These are phyloP conservation scores for Endothia cerciana DNA, from an alignment of 2,329 filamentous ascomycete genomes.

Conservation along the genomic window DNA sequence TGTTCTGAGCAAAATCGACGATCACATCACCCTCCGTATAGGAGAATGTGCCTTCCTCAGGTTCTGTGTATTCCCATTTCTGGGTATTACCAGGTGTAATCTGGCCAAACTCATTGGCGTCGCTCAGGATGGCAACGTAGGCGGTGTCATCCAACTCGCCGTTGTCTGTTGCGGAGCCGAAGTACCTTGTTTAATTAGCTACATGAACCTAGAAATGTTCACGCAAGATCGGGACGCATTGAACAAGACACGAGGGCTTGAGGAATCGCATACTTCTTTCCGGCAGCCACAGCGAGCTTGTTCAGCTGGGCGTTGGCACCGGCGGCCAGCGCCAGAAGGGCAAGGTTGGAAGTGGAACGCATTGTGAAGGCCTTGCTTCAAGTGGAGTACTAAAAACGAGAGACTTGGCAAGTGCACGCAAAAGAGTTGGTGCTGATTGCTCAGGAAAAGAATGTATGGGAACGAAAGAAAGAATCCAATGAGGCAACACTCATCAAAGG, in stretches of 20 bases:
- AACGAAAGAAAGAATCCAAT: not conserved
- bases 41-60: conserved; percentile 57
- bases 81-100: conserved; percentile 67
- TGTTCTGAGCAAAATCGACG: conserved; percentile 50
- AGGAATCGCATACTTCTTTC: conserved; percentile 42
- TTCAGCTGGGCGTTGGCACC: conserved; percentile 45
- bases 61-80: conserved; percentile 68
- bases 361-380: conserved; percentile 28
- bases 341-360: conserved; percentile 27
- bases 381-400: conserved; percentile 10
- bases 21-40: conserved; percentile 61
- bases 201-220: not conserved
- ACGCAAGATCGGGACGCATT: not conserved
- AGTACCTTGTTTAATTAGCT: conserved; percentile 47
- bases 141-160: conserved; percentile 53
- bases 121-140: conserved; percentile 59
- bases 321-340: conserved; percentile 28
- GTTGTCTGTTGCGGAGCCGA: conserved; percentile 68
- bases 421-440: not conserved
- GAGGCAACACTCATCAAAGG: conserved; percentile 4
- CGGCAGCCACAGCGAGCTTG: conserved; percentile 57
- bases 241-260: not conserved
- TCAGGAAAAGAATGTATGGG: not conserved
- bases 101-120: conserved; percentile 64
- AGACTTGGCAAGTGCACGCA: conserved; percentile 14